Evolutionary conservation across 345 rosid genomes (phyloP).

Genomic region (Cochlearia excelsa): DNA sequence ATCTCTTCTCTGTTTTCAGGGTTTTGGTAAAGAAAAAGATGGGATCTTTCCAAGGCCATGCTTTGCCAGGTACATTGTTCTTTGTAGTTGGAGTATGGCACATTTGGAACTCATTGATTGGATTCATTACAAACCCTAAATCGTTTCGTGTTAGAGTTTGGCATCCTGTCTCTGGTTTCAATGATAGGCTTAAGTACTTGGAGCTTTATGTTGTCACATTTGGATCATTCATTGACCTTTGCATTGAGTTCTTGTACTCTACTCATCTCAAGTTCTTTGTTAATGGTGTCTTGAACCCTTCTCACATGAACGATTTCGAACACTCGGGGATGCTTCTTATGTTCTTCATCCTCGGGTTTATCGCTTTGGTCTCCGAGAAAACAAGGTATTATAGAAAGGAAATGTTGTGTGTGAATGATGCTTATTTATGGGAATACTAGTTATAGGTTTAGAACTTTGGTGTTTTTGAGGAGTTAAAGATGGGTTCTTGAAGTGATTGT

Average conservation of each 20-base stretch:
- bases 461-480: neutral
- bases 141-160: constrained; percentile 74
- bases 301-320: constrained; percentile 92
- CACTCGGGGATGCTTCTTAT: constrained; percentile 96
- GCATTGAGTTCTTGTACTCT: constrained; percentile 85
- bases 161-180: constrained; percentile 80
- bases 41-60: constrained; percentile 98
- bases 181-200: constrained; percentile 68
- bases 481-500: neutral
- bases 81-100: constrained; percentile 82
- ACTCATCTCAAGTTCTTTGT: constrained; percentile 86
- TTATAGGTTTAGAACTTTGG: constrained; percentile 2
- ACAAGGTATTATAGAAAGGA: constrained; percentile 46
- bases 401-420: neutral
- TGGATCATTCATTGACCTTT: constrained; percentile 78
- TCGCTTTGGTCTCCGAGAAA: constrained; percentile 66
- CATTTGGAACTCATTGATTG: constrained; percentile 64
- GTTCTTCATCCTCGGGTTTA: constrained; percentile 78
- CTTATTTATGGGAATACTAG: constrained; percentile 1
- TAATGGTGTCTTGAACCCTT: constrained; percentile 72
- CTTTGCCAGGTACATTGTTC: constrained; percentile 79
- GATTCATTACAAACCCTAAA: constrained; percentile 60
- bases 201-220: constrained; percentile 75
- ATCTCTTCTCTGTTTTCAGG: constrained; percentile 9
- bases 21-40: constrained; percentile 33